Evolutionary conservation across 495 filamentous ascomycete species (phyloP), one percentile per base, ranked within the genome.

Genomic region (Penicillium crystallinum): DNA sequence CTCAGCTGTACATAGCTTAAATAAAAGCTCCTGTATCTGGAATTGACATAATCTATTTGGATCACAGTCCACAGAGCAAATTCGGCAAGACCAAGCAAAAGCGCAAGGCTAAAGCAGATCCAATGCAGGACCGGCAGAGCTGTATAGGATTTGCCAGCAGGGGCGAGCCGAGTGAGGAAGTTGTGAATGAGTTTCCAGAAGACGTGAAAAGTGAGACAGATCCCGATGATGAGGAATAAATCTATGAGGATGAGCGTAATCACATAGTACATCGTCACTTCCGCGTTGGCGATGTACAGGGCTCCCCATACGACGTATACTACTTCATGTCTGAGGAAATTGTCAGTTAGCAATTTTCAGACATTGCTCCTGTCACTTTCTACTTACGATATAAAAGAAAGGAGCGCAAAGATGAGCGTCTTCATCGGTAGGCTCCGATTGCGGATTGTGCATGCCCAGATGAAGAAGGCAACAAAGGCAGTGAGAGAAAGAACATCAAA

Each of bases 121-220:
- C 59, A 63, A 34, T 67, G 64, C 21, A 61, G 15, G 15, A 50
- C 40, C 0, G 44, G 29, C 12, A 63, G 46, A 6, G 49, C 31
- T 1, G 49, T 35, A 31, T 59, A 59, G 2, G 62, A 57, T 19
- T 53, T 62, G 3, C 56, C 56, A 1, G 57, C 31, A 38, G 57
- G 50, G 1, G 55, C 54, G 17, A 65, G 53, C 8, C 57, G 55
- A 15, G 51, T 49, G 19, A 67, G 41, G 1, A 57, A 22, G 17
- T 41, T 29, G 25, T 67, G 59, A 19, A 62, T 56, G 22, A 67
- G 29, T 10, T 43, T 37, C 42, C 58, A 69, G 47, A 67, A 61
- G 27, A 62, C 54, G 23, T 56, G 58, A 29, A 58, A 51, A 15
- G 61, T 27, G 5, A 67, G 8, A 18, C 57, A 49, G 11, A 44